Conservation (phyloP, 164 flowering plant genomes). For the Nymphaea thermarum region DNA sequence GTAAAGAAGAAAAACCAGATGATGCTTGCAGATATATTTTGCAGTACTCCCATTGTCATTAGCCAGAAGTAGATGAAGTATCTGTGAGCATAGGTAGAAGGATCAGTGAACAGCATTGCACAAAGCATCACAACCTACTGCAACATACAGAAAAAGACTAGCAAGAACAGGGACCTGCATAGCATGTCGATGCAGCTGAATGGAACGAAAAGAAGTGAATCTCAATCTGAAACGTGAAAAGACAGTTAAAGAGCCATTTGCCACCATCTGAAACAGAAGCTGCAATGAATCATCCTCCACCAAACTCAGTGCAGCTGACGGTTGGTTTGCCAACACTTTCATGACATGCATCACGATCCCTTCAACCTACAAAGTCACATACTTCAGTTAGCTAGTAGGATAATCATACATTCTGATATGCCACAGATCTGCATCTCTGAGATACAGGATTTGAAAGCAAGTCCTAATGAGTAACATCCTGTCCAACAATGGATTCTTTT, state of each 20-base stretch:
- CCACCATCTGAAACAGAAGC: slow-evolving; percentile 87
- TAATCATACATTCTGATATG: too few relatives aligned
- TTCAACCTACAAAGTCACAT: slow-evolving; percentile 52
- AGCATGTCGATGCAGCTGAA: slow-evolving; percentile 98
- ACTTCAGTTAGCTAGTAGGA: too few relatives aligned
- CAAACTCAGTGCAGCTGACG: slow-evolving; percentile 91
- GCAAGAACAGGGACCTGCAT: slow-evolving; percentile 57
- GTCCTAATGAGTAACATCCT: too few relatives aligned
- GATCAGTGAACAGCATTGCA: too few relatives aligned
- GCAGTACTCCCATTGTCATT: slow-evolving; percentile 97
- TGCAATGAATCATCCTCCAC: slow-evolving; percentile 87
- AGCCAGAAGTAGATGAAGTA: slow-evolving; percentile 86
- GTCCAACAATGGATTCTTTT: too few relatives aligned
- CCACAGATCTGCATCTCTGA: too few relatives aligned
- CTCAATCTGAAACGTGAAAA: slow-evolving; percentile 71
- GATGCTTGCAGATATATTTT: slow-evolving; percentile 80
- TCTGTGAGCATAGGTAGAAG: slow-evolving; percentile 24
- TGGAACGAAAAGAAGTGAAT: slow-evolving; percentile 69
- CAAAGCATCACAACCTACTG: too few relatives aligned
- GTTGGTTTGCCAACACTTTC: slow-evolving; percentile 95
- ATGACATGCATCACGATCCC: slow-evolving; percentile 92
- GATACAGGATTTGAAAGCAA: too few relatives aligned
- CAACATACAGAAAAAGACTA: not conserved
- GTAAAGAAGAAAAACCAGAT: slow-evolving; percentile 49
- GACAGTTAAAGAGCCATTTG: slow-evolving; percentile 65